These are phyloP conservation scores for Xerocomus potaroensis DNA, from an alignment of 768 basidiomycete species.

Conservation along the genomic window DNA sequence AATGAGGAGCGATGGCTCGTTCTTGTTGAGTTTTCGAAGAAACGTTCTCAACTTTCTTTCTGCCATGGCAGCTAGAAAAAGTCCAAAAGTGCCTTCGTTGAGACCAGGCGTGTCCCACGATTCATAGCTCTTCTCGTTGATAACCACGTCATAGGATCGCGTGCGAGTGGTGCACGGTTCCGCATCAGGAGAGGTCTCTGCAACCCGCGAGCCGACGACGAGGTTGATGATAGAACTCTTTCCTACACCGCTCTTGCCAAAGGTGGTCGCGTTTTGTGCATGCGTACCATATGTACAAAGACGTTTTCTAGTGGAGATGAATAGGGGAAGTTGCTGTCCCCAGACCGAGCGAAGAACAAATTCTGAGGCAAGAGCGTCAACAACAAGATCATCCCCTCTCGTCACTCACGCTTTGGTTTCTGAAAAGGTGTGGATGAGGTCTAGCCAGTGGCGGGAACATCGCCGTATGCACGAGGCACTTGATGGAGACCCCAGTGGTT, in stretches of 20 bases:
- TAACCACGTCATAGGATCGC: conserved; percentile 21
- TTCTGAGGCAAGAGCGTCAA: no score
- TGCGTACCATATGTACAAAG: no score
- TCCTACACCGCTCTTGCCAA: conserved; percentile 38
- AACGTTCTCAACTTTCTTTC: conserved; percentile 29
- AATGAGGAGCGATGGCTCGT: conserved; percentile 37
- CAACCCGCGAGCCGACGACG: conserved; percentile 25
- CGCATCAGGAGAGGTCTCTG: conserved; percentile 28
- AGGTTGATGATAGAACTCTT: conserved; percentile 43
- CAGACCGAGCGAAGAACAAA: no score
- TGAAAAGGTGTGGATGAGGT: no score
- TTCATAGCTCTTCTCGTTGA: conserved; percentile 17
- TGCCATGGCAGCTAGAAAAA: conserved; percentile 18
- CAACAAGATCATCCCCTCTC: no score
- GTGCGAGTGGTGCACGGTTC: conserved; percentile 35
- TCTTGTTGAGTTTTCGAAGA: conserved; percentile 30
- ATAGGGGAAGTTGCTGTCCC: no score
- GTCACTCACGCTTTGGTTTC: no score
- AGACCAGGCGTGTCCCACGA: conserved; percentile 36
- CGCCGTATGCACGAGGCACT: no score
- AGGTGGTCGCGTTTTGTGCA: conserved; percentile 38
- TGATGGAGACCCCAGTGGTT: no score
- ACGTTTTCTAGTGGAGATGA: no score
- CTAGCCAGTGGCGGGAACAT: no score
- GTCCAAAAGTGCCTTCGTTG: conserved; percentile 29